Evolutionary conservation across 805 yeast species (phyloP).

Genomic region (Kazachstania psychrophila): DNA sequence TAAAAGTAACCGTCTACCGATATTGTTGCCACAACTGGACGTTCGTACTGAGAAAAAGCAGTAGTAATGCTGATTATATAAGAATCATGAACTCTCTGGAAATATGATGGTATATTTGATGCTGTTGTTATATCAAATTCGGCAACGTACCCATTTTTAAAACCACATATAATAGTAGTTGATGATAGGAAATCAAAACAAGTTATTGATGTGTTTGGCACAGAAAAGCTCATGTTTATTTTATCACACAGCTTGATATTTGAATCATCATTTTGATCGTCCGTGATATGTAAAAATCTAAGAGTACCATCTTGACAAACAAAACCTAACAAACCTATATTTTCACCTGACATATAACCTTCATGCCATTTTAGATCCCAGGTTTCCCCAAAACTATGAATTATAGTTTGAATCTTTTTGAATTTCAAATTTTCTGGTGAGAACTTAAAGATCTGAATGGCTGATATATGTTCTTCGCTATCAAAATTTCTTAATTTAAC

Average conservation of each 20-base stretch:
- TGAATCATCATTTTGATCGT: not conserved
- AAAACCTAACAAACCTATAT: constrained; percentile 41
- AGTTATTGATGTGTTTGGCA: constrained; percentile 32
- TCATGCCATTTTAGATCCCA: constrained; percentile 29
- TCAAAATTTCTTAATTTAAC: constrained; percentile 23
- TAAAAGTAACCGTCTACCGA: constrained; percentile 37
- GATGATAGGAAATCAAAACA: constrained; percentile 40
- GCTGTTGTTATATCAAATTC: constrained; percentile 38
- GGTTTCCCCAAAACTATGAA: constrained; percentile 40
- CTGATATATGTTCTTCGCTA: constrained; percentile 29
- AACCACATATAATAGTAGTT: constrained; percentile 45
- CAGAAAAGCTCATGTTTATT: constrained; percentile 22
- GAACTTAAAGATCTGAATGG: constrained; percentile 39
- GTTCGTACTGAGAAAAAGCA: constrained; percentile 31
- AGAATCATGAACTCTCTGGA: constrained; percentile 32
- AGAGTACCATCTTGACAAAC: constrained; percentile 50
- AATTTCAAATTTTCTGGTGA: constrained; percentile 25
- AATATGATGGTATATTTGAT: constrained; percentile 29
- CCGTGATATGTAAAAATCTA: constrained; percentile 36
- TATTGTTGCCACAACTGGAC: constrained; percentile 27
- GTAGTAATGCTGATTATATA: constrained; percentile 30
- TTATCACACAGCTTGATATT: constrained; percentile 11
- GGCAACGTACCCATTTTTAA: constrained; percentile 48
- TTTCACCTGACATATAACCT: constrained; percentile 17
- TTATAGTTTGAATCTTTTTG: constrained; percentile 24